Evolutionary conservation across 345 rosid species (phyloP), one percentile per base, ranked within the genome.

Genomic region (Moricandia moricandioides): DNA sequence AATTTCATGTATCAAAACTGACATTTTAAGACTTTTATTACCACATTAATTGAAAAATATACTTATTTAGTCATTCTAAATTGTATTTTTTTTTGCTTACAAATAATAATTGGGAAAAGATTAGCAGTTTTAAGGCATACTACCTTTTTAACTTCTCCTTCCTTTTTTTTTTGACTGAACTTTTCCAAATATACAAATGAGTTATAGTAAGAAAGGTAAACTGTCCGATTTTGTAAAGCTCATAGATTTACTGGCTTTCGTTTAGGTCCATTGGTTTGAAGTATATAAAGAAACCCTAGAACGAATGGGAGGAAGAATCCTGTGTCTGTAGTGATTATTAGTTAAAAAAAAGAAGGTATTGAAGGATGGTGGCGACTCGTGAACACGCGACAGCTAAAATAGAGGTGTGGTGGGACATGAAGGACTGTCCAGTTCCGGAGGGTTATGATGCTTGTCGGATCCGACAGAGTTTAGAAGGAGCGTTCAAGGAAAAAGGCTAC

Each of bases 1-100:
- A 76, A 70, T 40, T 70, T 57, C 39, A 21, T 33, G 71, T 37
- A 76, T 69, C 18, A 76, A 70, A 76, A 76, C 75, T 76, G 75
- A 69, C 60, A 45, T 11, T n/a, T 10, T 2, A 21, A n/a, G 34
- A 55, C 60, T 62, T 76, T 76, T 39, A 76, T 62, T 40, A 64
- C 66, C 2, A 7, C 66, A 70, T 76, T 76, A 18, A 70, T 30
- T 64, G 21, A 21, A 55, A 21, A 12, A 69, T 63, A 7, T 65
- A 61, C 45, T 59, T 65, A 43, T 69, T 69, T 55, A 76, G 63
- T 56, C 5, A 63, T 4, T 76, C 43, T 17, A 69, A 54, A 55
- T 37, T 10, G 27, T 39, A 8, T 12, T 47, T n/a, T n/a, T 24
- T 39, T 40, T 64, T 65, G 1, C 18, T 31, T 30, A 5, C 17